Percentiles rank a stretch among this genome's conserved stretches.
Evolutionary conservation across 2,329 filamentous ascomycete species (phyloP).

Genomic region (Diaporthe sp.): DNA sequence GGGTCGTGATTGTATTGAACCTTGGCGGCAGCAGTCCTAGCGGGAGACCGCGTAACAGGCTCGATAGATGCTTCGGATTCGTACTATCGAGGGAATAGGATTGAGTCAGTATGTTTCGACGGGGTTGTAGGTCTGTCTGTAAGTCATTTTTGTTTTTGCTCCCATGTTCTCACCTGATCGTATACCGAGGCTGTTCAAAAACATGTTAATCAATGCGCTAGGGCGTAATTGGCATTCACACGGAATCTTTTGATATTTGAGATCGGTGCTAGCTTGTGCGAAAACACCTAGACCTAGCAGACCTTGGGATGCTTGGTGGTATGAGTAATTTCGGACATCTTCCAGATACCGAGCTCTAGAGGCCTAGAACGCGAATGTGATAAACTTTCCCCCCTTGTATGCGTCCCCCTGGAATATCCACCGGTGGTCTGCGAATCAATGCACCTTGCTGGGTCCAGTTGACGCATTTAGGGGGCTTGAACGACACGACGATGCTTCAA

Average conservation of each 20-base stretch:
- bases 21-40: not conserved
- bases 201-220: not conserved
- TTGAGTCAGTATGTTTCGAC: too few species aligned
- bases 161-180: not conserved
- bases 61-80: not conserved
- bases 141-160: too few species aligned
- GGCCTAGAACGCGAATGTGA: not conserved
- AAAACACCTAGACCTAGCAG: not conserved
- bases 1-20: not conserved
- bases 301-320: not conserved
- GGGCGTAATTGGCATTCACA: not conserved
- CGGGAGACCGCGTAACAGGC: not conserved
- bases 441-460: not conserved
- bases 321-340: slow-evolving; percentile 3
- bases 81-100: not conserved
- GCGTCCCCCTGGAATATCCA: not conserved
- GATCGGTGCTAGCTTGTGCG: not conserved
- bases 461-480: not conserved
- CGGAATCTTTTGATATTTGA: not conserved
- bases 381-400: not conserved
- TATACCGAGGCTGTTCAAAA: not conserved
- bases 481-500: not conserved
- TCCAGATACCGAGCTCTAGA: slow-evolving; percentile 7
- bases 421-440: not conserved
- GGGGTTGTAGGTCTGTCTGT: too few species aligned